Evolutionary conservation across 2,329 filamentous ascomycete species (phyloP).

Genomic region (Trichoderma harzianum): DNA sequence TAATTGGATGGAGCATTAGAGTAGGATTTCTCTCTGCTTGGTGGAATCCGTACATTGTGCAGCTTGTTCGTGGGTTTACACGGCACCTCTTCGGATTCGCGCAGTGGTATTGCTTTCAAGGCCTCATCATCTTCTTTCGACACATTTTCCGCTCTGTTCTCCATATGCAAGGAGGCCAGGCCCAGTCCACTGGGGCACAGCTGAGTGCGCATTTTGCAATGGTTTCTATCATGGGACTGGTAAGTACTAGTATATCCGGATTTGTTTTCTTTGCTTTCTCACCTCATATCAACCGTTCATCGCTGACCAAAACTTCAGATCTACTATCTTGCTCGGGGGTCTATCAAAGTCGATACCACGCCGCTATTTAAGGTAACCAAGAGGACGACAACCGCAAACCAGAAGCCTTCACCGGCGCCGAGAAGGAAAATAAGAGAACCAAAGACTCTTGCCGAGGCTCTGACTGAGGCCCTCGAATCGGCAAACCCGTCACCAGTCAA

Average conservation of each 20-base stretch:
- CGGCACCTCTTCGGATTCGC: slow-evolving; percentile 58
- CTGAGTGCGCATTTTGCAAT: slow-evolving; percentile 55
- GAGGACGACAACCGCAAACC: slow-evolving; percentile 26
- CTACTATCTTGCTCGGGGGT: slow-evolving; percentile 41
- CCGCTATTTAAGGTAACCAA: slow-evolving; percentile 45
- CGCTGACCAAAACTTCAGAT: slow-evolving; percentile 37
- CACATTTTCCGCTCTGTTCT: slow-evolving; percentile 45
- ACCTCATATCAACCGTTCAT: background rate
- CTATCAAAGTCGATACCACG: slow-evolving; percentile 55
- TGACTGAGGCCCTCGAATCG: slow-evolving; percentile 35
- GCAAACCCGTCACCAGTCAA: slow-evolving; percentile 19
- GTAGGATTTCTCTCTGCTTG: slow-evolving; percentile 53
- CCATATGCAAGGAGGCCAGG: slow-evolving; percentile 38
- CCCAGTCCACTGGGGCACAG: slow-evolving; percentile 39
- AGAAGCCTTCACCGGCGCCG: slow-evolving; percentile 24
- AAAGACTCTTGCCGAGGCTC: slow-evolving; percentile 43
- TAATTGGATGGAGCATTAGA: slow-evolving; percentile 47
- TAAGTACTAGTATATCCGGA: slow-evolving; percentile 35
- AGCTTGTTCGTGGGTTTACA: slow-evolving; percentile 57
- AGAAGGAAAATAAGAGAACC: slow-evolving; percentile 30
- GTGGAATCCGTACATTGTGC: slow-evolving; percentile 67
- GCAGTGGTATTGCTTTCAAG: slow-evolving; percentile 65
- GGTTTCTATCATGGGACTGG: slow-evolving; percentile 49
- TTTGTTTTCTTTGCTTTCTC: background rate
- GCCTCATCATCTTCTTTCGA: slow-evolving; percentile 55